Conservation (phyloP, 1,284 basidiomycete genomes). For the Agroathelia rolfsii region DNA sequence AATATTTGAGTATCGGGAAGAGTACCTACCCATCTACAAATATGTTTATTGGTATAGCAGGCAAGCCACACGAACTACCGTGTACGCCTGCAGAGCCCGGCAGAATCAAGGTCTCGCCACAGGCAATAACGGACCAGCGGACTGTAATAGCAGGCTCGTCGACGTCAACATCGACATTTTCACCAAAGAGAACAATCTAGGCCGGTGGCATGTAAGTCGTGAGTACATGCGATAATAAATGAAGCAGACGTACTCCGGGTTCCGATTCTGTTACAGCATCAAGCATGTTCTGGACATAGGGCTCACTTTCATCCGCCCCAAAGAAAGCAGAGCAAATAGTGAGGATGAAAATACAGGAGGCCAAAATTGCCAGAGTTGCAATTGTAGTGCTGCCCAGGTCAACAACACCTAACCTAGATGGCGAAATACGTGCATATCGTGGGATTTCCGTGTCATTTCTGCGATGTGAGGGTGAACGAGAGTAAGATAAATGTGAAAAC, state of each 20-base stretch:
- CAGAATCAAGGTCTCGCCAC: conserved; percentile 36
- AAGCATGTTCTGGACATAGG: conserved; percentile 31
- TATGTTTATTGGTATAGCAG: conserved; percentile 30
- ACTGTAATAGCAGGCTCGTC: conserved; percentile 47
- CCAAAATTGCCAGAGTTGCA: no score
- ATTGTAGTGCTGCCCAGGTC: no score
- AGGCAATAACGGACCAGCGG: conserved; percentile 48
- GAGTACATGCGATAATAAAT: neutral
- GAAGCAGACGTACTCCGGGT: conserved; percentile 42
- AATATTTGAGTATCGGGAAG: conserved; percentile 1
- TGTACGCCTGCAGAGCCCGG: conserved; percentile 39
- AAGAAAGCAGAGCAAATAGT: conserved; percentile 40
- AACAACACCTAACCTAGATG: no score
- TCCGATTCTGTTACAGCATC: conserved; percentile 28
- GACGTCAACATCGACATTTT: conserved; percentile 46
- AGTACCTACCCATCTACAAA: conserved; percentile 39
- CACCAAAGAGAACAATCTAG: conserved; percentile 44
- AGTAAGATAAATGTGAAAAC: no score
- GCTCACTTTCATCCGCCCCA: conserved; percentile 31
- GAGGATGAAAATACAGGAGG: conserved; percentile 39
- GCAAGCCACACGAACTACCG: conserved; percentile 36
- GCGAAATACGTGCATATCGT: no score
- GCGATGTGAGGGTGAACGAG: no score
- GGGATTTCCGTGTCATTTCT: no score
- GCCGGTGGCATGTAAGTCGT: no score